A percentile compares a stretch with the other conserved stretches of the same genome.
Conservation (phyloP, 1,139 yeast genomes). For the Geotrichum reessii region DNA sequence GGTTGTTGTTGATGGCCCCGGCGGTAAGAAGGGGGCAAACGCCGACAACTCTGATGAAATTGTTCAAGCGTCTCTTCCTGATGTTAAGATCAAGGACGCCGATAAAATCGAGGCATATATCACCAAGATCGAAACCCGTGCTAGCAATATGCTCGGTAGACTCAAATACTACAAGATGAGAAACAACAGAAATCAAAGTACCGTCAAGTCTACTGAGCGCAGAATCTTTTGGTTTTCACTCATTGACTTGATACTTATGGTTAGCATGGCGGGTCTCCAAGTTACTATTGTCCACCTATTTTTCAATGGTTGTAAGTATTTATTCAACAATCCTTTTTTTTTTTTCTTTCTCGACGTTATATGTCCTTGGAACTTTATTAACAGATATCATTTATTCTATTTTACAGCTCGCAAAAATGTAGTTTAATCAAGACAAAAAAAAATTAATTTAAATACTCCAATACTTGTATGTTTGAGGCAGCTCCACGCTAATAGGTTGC, state of each 20-base stretch:
- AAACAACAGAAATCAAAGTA: constrained; percentile 84
- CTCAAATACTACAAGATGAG: constrained; percentile 83
- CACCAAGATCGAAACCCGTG: constrained; percentile 58
- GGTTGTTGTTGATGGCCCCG: constrained; percentile 44
- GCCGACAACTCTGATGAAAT: constrained; percentile 45
- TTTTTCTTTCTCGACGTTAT: not conserved
- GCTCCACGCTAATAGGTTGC: constrained; percentile 70
- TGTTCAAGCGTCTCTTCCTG: constrained; percentile 16
- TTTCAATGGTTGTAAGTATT: constrained; percentile 52
- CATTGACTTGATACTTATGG: constrained; percentile 73
- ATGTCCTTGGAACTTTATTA: too few relatives aligned
- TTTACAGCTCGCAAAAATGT: constrained; percentile 69
- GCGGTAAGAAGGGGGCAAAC: constrained; percentile 43
- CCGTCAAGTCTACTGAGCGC: constrained; percentile 79
- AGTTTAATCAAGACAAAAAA: constrained; percentile 40
- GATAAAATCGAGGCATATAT: constrained; percentile 40
- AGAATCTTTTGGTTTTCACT: constrained; percentile 82
- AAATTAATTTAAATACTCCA: constrained; percentile 54
- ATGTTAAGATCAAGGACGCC: not conserved
- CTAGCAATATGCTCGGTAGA: constrained; percentile 57
- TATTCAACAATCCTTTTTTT: too few relatives aligned
- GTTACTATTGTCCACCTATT: constrained; percentile 77
- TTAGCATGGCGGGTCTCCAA: constrained; percentile 80
- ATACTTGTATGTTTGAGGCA: constrained; percentile 75
- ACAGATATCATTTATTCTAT: too few relatives aligned